These are phyloP conservation scores for Viola odorata DNA, from an alignment of 345 rosid genomes.

Conservation along the genomic window DNA sequence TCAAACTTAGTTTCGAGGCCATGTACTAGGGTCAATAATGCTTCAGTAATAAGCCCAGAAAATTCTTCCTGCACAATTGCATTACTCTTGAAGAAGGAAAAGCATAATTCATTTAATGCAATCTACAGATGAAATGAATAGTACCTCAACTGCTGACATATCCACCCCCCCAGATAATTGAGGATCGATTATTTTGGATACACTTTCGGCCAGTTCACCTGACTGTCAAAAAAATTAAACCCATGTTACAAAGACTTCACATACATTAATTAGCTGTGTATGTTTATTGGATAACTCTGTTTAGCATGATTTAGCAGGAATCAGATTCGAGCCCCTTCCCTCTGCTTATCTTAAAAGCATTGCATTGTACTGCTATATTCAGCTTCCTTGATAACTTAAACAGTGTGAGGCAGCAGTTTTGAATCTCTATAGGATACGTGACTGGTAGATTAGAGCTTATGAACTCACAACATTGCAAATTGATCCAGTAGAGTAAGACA, in stretches of 20 bases:
- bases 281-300: too few relatives aligned
- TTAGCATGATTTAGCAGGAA: too few relatives aligned
- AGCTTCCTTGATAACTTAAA: too few relatives aligned
- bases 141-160: conserved; percentile 87
- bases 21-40: conserved; percentile 82
- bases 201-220: conserved; percentile 93
- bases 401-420: too few relatives aligned
- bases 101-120: conserved; percentile 8
- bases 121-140: conserved; percentile 13
- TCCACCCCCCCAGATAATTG: conserved; percentile 80
- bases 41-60: conserved; percentile 85
- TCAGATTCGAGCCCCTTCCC: too few relatives aligned
- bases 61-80: conserved; percentile 75
- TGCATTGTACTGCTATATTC: too few relatives aligned
- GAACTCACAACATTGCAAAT: too few relatives aligned
- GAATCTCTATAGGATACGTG: too few relatives aligned
- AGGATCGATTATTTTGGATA: conserved; percentile 82
- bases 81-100: conserved; percentile 18
- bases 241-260: conserved; percentile 16
- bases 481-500: too few relatives aligned
- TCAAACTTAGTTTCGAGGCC: conserved; percentile 97
- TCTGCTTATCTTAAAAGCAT: too few relatives aligned
- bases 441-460: too few relatives aligned
- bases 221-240: conserved; percentile 46
- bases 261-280: too few relatives aligned